Evolutionary conservation across 176 grass and related monocot genomes (phyloP), one percentile per base, ranked within the genome.

Genomic region (Areca catechu): DNA sequence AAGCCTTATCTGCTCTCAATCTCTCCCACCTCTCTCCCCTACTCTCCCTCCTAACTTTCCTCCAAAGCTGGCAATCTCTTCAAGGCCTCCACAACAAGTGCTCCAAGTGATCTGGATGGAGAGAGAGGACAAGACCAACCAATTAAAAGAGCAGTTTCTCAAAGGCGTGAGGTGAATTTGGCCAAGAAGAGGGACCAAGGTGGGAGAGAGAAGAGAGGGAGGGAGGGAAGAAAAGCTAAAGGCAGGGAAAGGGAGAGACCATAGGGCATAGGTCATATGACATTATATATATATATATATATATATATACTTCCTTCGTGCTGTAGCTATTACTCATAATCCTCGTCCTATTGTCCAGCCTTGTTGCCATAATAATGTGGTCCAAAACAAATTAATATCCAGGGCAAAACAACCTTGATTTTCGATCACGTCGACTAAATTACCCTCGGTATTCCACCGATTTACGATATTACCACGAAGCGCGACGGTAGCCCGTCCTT

Each of bases 351-450:
- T 76, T 65, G 70, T 80, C 83, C 73, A 84, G 84, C 61, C 69
- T 62, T 24, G 63, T 70, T 73, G 53, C 28, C 88, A 94, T 73
- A 74, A 94, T 84, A 93, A 75, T 74, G 71, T 76, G 34, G 34
- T 53, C 54, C 53, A 53, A 65, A 73, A n/a, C n/a, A 55, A 55
- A 20, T 71, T 57, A 78, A 65, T 56, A 61, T 72, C 73, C 74
- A 28, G 7, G 4, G 24, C 1, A 67, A 82, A 76, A 12, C 34
- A 43, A 14, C 10, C 30, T 7, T 34, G 30, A 5, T 34, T 10
- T 10, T 5, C 4, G 5, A 7, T 34, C 34, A 43, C 14, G 1
- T 43, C 75, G 80, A 82, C 89, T 0, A 0, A 51, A 21, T 48
- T 68, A n/a, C 63, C 89, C 84, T 68, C 24, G 4, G 19, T 25